These are phyloP conservation scores for Candida methanosorbosa DNA, from an alignment of 805 yeast species.

Conservation along the genomic window DNA sequence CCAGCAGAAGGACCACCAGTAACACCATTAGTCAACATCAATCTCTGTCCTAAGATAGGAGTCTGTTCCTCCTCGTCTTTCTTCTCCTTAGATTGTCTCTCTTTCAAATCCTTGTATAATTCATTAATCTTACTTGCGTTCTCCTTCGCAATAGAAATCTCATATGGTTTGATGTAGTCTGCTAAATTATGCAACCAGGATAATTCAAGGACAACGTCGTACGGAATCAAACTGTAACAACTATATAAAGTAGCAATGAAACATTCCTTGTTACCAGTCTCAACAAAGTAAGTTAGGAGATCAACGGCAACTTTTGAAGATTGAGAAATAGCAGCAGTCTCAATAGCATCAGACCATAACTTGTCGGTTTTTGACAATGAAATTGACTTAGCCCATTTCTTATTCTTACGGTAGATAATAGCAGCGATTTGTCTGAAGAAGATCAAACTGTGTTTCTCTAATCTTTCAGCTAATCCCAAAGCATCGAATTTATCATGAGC, in stretches of 20 bases:
- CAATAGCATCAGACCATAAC: constrained; percentile 90
- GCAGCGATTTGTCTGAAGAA: constrained; percentile 98
- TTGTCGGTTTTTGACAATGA: constrained; percentile 84
- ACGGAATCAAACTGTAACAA: constrained; percentile 70
- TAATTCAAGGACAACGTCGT: constrained; percentile 80
- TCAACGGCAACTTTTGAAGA: constrained; percentile 82
- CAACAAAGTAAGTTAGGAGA: constrained; percentile 83
- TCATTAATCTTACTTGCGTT: constrained; percentile 58
- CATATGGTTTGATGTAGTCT: constrained; percentile 88
- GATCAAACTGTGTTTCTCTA: constrained; percentile 83
- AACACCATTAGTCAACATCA: constrained; percentile 75
- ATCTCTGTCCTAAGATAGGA: constrained; percentile 50
- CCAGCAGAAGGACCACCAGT: constrained; percentile 24
- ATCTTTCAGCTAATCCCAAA: constrained; percentile 82
- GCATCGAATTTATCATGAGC: constrained; percentile 88
- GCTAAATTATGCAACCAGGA: constrained; percentile 83
- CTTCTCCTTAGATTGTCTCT: constrained; percentile 53
- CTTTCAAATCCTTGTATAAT: constrained; percentile 62
- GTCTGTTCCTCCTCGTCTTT: constrained; percentile 36
- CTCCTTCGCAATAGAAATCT: constrained; percentile 76
- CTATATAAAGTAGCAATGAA: constrained; percentile 83
- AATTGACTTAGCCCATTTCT: constrained; percentile 87
- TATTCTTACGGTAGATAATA: constrained; percentile 83
- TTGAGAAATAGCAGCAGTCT: constrained; percentile 79
- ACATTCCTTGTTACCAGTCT: constrained; percentile 93